These are phyloP conservation scores for Avicennia marina DNA, from an alignment of 257 asterid species.

Conservation along the genomic window DNA sequence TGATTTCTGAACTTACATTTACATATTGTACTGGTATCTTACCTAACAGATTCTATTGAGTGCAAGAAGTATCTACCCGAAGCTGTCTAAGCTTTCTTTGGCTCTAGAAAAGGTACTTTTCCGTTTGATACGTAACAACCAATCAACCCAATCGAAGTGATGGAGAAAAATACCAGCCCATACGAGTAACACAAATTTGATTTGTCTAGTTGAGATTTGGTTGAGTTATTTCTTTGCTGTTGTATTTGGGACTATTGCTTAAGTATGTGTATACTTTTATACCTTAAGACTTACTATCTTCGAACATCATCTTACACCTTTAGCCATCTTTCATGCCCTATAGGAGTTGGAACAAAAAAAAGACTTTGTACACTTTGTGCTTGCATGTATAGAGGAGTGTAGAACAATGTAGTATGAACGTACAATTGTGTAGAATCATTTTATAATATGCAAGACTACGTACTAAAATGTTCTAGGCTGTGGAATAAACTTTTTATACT, in stretches of 20 bases:
- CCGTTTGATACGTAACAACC: no score
- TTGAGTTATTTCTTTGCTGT: neutral
- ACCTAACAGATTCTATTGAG: constrained; percentile 68
- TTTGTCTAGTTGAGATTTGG: constrained; percentile 4
- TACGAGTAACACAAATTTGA: neutral
- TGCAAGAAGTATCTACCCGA: constrained; percentile 77
- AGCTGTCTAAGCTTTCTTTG: constrained; percentile 74
- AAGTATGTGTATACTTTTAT: neutral
- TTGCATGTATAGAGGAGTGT: no score
- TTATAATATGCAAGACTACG: no score
- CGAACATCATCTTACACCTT: neutral
- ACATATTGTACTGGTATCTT: constrained; percentile 13
- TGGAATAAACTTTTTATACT: no score
- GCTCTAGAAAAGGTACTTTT: constrained; percentile 94
- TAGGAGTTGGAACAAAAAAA: no score
- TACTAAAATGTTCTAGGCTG: no score
- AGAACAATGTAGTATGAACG: no score
- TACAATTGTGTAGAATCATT: no score
- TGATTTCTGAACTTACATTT: neutral
- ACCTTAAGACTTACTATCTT: neutral
- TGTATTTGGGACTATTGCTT: neutral
- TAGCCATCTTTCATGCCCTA: no score
- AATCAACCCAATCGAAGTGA: neutral
- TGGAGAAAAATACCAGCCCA: neutral
- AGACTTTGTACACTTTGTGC: no score